phyloP scores from a whole-genome alignment of 176 grass and related monocot species.

The Avena sativa region DNA sequence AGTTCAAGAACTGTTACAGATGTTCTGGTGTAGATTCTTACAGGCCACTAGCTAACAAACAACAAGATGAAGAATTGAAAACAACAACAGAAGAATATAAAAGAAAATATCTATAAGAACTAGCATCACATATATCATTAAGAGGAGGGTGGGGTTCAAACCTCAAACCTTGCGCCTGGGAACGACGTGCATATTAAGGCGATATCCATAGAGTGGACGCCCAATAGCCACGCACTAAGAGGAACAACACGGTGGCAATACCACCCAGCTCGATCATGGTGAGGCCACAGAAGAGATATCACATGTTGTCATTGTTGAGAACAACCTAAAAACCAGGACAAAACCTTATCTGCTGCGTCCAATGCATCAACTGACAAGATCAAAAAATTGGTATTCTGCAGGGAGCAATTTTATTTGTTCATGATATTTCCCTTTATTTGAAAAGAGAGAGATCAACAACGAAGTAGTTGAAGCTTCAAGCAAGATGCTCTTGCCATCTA shows the following conservation, averaged over 20 bases:
- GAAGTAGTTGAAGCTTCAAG: conserved; percentile 7
- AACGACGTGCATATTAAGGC: no score
- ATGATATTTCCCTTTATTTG: background rate
- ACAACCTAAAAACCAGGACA: background rate
- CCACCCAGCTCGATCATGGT: background rate
- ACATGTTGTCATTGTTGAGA: background rate
- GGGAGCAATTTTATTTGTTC: conserved; percentile 11
- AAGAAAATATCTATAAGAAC: background rate
- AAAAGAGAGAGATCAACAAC: background rate
- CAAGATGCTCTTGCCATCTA: background rate
- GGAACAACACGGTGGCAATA: background rate
- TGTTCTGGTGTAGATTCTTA: background rate
- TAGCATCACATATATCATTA: background rate
- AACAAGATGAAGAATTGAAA: background rate
- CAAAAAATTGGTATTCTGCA: background rate
- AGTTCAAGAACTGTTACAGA: no score
- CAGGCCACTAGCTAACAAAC: background rate
- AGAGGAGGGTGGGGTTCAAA: background rate
- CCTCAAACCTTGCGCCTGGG: background rate
- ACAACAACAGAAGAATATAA: background rate
- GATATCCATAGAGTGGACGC: background rate
- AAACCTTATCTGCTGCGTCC: no score
- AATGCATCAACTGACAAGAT: background rate
- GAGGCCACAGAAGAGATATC: background rate
- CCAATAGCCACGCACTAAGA: background rate